A percentile compares a stretch with the other conserved stretches of the same genome.
phyloP scores from a whole-genome alignment of 495 filamentous ascomycete species.

The Penicillium egyptiacum region DNA sequence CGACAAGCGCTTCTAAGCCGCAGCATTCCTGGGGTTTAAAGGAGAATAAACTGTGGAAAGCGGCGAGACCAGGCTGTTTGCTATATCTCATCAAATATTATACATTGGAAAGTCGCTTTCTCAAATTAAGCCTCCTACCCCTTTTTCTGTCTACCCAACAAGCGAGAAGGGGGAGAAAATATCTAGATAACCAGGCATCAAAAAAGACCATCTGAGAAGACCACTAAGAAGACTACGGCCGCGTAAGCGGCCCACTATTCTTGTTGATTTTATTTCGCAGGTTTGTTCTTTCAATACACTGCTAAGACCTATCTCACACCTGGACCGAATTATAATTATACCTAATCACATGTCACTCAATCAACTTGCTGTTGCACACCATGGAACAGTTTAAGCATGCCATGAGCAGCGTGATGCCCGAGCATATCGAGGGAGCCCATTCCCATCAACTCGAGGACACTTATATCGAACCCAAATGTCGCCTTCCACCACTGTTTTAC shows the following conservation, averaged over 20 bases:
- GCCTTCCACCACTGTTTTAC: constrained; percentile 42
- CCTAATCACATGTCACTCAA: background rate
- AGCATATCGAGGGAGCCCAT: constrained; percentile 24
- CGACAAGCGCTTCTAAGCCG: background rate
- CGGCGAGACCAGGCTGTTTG: background rate
- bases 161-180: no score
- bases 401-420: background rate
- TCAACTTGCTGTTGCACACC: background rate
- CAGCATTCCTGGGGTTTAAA: background rate
- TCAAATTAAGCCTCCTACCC: no score
- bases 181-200: no score
- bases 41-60: background rate
- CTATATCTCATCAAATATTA: background rate
- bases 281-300: no score
- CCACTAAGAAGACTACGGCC: no score
- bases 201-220: no score
- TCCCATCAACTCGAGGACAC: constrained; percentile 60
- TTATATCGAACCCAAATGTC: constrained; percentile 35
- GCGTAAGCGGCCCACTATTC: no score
- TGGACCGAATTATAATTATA: no score
- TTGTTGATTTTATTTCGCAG: no score
- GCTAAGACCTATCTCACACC: no score
- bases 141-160: no score
- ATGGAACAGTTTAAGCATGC: constrained; percentile 1
- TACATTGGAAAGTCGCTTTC: no score